Evolutionary conservation across 139 green algal species (phyloP), one percentile per base, ranked within the genome.

Genomic region (Gonium pectorale): DNA sequence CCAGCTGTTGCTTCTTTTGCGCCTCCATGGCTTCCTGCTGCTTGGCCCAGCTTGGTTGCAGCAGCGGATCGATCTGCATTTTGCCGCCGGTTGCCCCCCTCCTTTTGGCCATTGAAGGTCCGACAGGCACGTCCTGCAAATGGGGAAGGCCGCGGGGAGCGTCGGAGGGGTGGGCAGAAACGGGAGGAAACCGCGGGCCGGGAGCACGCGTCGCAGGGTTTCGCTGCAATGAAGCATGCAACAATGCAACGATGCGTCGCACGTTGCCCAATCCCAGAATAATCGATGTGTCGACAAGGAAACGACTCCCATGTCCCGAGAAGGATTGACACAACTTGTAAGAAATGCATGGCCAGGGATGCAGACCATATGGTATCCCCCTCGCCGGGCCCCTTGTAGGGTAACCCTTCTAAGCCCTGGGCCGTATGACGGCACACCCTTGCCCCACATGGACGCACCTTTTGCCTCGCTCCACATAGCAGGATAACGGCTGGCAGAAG

Each of bases 31-130:
- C 46, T 8, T 46, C 70, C 1, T 79, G 29, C 46, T 79, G 64
- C 0, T 21, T n/a, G 17, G 70, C 70, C 70, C 70, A 79, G 21
- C 49, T 19, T 1, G 70, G 70, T n/a, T 79, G 70, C 31, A 79
- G 49, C 2, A 79, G 19, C 2, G 70, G 70, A 31, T 79, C 70
- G 33, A 79, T 64, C 17, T 79, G 46, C 67, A 60, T 54, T 46
- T 27, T 15, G 7, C 68, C n/a, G 40, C 40, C 64, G 15, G n/a
- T 7, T 56, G 43, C 68, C 27, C 43, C 43, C n/a, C 41, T 40
- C 27, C 68, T 41, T 15, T 60, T 40, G 27, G 68, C 68, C 68
- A 77, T 77, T 35, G 68, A 60, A 9, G 17, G 19, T 22, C 64
- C 64, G 17, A 46, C 33, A 26, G 64, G 64, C 15, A 35, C 64